Evolutionary conservation across 1,284 basidiomycete genomes (phyloP), one percentile per base, ranked within the genome.

Genomic region (Moesziomyces sp.): DNA sequence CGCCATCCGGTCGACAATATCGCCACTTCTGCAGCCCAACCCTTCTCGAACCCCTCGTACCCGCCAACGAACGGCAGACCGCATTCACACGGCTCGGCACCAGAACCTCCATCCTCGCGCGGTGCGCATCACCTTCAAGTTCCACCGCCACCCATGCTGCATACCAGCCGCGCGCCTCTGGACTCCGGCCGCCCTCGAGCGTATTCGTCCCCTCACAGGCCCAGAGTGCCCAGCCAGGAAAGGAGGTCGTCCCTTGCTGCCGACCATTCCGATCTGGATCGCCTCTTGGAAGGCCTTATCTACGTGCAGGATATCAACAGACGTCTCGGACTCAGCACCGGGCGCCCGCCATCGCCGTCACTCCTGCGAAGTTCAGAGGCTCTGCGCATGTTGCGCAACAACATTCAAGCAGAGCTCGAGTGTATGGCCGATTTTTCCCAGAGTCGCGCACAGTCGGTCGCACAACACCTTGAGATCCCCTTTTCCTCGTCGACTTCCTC

Each of bases 271-370:
- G 58, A 74, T 11, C 33, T 70, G 3, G 72, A 70, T 35, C 55
- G 57, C 5, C 53, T 70, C 10, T 54, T 74, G 33, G 67, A 70
- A 8, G 45, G 51, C 13, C 63, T 74, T 8, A 59, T 61, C 28
- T 58, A 71, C 21, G 59, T 70, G 7, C 66, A 70, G 28, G 67
- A 74, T 38, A 61, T 67, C 55, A 74, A 70, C 23, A 57, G 67
- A 10, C 66, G 72, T 18, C 57, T 71, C 8, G 67, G 67, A 6
- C 59, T 70, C 49, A 19, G 21, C 28, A 35, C 46, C 7, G 46
- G 50, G 13, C n/a, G 47, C 1, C 58, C 56, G 14, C 55, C 66
- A 28, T 68, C 65, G 35, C 63, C 72, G 1, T 54, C 52, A 40
- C 44, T 63, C 50, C 52, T 74, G 30, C 55, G 55, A 7, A 50